These are phyloP conservation scores for Aureobasidium sp. DNA, from an alignment of 2,329 filamentous ascomycete genomes.

Conservation along the genomic window DNA sequence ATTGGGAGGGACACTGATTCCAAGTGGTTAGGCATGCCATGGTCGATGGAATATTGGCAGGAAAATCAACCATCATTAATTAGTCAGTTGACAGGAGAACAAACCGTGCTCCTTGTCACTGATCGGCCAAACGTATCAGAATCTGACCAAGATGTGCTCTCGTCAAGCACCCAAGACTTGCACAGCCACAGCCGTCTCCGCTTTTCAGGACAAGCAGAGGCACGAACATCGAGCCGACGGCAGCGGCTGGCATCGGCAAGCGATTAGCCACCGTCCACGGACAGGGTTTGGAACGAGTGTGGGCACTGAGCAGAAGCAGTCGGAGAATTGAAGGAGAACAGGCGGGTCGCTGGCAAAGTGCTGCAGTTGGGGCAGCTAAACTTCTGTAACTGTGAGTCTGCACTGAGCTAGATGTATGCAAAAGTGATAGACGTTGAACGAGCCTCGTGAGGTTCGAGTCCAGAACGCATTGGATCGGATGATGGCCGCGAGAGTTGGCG, in stretches of 20 bases:
- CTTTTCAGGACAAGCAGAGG: not conserved
- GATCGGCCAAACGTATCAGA: constrained; percentile 5
- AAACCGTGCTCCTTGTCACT: not conserved
- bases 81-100: constrained; percentile 1
- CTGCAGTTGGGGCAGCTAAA: not conserved
- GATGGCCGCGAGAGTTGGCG: not conserved
- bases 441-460: not conserved
- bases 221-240: not conserved
- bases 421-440: not conserved
- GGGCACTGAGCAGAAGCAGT: not conserved
- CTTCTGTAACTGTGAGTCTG: not conserved
- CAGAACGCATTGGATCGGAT: not conserved
- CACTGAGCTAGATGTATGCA: too few relatives aligned
- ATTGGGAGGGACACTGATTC: not conserved
- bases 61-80: not conserved
- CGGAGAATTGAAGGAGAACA: not conserved
- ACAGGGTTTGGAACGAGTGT: constrained; percentile 3
- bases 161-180: not conserved
- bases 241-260: constrained; percentile 10
- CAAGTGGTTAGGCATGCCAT: not conserved
- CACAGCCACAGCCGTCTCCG: constrained; percentile 15
- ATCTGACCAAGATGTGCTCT: not conserved
- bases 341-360: constrained; percentile 5
- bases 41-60: not conserved
- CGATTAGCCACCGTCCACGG: constrained; percentile 3